Evolutionary conservation across 345 rosid genomes (phyloP).

Genomic region (Citrus unshiu): DNA sequence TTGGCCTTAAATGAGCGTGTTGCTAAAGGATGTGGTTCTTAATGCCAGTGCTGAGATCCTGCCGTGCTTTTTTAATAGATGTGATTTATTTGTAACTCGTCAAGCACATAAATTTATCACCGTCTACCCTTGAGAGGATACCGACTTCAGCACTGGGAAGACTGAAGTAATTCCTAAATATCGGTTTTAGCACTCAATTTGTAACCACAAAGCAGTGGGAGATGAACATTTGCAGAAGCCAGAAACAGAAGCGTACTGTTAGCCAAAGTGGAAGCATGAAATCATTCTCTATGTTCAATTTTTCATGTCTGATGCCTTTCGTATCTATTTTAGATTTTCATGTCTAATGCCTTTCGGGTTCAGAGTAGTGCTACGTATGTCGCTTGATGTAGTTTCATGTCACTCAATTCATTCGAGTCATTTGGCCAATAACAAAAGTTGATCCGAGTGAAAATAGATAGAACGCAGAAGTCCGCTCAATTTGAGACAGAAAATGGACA

Average conservation of each 20-base stretch:
- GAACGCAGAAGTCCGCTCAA: too few relatives aligned
- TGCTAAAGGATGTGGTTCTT: neutral
- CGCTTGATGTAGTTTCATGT: neutral
- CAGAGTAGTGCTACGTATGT: neutral
- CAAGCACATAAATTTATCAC: neutral
- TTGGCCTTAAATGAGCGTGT: neutral
- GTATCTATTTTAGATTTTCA: too few relatives aligned
- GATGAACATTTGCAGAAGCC: neutral
- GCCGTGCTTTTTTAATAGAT: neutral
- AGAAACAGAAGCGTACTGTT: neutral
- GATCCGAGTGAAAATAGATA: too few relatives aligned
- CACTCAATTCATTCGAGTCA: neutral
- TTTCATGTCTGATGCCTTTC: neutral
- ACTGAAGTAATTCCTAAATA: too few relatives aligned
- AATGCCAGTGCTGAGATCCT: neutral
- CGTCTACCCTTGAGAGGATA: neutral
- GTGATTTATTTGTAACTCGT: neutral
- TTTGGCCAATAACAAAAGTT: too few relatives aligned
- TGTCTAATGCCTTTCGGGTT: neutral
- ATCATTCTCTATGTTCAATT: too few relatives aligned
- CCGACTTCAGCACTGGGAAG: neutral
- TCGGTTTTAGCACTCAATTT: neutral
- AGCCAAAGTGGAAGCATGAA: neutral
- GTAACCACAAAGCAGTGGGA: too few relatives aligned
- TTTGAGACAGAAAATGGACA: too few relatives aligned